phyloP scores from a whole-genome alignment of 202 grass and related monocot genomes.

The Panicum virgatum region DNA sequence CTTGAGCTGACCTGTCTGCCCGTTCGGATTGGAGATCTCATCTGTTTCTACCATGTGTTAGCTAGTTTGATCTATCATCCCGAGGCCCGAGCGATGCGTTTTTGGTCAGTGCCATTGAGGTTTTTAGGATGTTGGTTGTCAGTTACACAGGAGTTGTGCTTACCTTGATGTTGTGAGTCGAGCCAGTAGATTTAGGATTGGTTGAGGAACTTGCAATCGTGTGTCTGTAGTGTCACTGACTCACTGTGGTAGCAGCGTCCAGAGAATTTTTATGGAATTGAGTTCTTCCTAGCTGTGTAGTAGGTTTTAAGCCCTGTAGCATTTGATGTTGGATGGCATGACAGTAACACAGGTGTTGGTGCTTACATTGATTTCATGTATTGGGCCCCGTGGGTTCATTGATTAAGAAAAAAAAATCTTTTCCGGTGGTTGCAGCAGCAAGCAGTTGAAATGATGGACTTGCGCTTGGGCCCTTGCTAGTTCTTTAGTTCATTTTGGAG shows the following conservation, averaged over 20 bases:
- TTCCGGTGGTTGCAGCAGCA: not conserved
- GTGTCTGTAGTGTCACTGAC: too few relatives aligned
- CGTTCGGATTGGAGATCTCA: conserved; percentile 16
- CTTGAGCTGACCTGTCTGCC: not conserved
- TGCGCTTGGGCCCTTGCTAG: too few relatives aligned
- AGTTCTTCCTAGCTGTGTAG: too few relatives aligned
- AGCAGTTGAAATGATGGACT: not conserved
- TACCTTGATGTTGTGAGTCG: too few relatives aligned
- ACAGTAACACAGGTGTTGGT: not conserved
- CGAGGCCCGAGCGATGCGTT: too few relatives aligned
- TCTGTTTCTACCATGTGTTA: not conserved
- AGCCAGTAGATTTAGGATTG: not conserved
- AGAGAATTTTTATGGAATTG: not conserved
- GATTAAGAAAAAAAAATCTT: too few relatives aligned
- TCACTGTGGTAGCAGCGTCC: not conserved
- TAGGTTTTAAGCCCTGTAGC: not conserved
- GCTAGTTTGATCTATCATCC: not conserved
- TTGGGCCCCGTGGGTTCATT: not conserved
- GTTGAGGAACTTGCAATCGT: not conserved
- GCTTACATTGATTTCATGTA: not conserved
- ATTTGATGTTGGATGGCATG: not conserved
- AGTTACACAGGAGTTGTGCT: too few relatives aligned
- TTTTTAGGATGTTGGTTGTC: too few relatives aligned
- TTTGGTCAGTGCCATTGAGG: too few relatives aligned
- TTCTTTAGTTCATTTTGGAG: not conserved